phyloP scores from a whole-genome alignment of 2,329 filamentous ascomycete genomes.

The Sporothrix brasiliensis region DNA sequence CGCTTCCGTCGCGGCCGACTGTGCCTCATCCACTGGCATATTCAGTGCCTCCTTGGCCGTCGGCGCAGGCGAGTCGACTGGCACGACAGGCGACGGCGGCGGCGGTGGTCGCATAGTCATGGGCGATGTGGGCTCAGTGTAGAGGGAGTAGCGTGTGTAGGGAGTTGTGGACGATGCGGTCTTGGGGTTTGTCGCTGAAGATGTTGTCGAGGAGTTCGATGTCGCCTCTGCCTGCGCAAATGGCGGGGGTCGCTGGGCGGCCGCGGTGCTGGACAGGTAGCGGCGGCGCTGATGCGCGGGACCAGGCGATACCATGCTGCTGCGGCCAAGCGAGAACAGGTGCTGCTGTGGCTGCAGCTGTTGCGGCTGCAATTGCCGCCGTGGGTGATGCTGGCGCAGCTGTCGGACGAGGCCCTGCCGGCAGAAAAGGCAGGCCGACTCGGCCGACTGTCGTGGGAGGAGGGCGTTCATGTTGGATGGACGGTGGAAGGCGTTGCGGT shows the following conservation, averaged over 20 bases:
- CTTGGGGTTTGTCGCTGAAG: neutral
- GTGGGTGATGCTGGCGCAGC: slow-evolving; percentile 42
- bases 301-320: slow-evolving; percentile 38
- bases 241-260: slow-evolving; percentile 46
- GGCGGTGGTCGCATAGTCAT: slow-evolving; percentile 32
- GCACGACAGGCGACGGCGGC: slow-evolving; percentile 27
- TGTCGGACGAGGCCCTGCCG: slow-evolving; percentile 47
- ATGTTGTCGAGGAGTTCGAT: neutral
- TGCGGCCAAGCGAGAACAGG: slow-evolving; percentile 39
- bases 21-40: neutral
- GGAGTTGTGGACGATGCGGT: slow-evolving; percentile 26
- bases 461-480: slow-evolving; percentile 48
- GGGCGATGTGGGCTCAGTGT: slow-evolving; percentile 19
- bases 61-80: slow-evolving; percentile 3
- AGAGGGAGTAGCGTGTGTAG: slow-evolving; percentile 34
- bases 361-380: neutral
- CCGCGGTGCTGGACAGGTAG: slow-evolving; percentile 50
- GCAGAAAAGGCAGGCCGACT: slow-evolving; percentile 48
- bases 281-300: slow-evolving; percentile 47
- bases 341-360: slow-evolving; percentile 40
- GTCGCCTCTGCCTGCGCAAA: slow-evolving; percentile 20
- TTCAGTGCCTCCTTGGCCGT: slow-evolving; percentile 36
- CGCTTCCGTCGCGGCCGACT: neutral
- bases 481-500: too few species aligned
- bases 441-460: slow-evolving; percentile 43